Base-by-base conservation (phyloP, 768 basidiomycete genomes). In the Phanerochaete carnosa region DNA sequence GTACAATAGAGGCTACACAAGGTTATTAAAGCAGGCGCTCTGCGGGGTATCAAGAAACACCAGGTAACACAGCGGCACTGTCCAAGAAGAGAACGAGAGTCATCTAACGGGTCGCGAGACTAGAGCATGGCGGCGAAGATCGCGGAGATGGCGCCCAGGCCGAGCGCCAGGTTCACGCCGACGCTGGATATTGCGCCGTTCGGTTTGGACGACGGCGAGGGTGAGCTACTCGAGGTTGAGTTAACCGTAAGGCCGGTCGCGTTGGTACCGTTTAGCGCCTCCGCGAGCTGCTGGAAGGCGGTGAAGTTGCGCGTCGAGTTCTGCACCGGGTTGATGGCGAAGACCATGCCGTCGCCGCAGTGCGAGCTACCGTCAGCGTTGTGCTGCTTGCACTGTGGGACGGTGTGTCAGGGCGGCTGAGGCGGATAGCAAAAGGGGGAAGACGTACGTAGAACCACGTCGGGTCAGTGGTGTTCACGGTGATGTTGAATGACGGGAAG, bases 321-420 rank as follows among this genome's bases (percentile, higher is more conserved):
- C 60, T 85, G 79, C 58, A 79, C 80, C 49, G 82, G 71, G 77
- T 89, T 89, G 68, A 87, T 76, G 59, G 85, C 81, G 68, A 75
- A 73, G 55, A 74, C 72, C 76, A 77, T 76, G 58, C 74, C 74
- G 11, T 60, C 50, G 45, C 72, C 73, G 65, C 75, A 77, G 69
- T 76, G 76, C 64, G 68, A 69, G 52, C 65, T 45, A 64, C 71
- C 63, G 57, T 57, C 57, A 47, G 70, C 65, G 37, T 39, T 58
- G 65, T 69, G 65, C 65, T 85, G 63, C 77, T 82, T 56, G 79
- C 74, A 72, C 39, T 43, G 39, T 15, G 33, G 8, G 33, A 19
- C 4, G 39, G 11, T 7, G 78, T 81, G 67, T 79, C 81, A 37
- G 45, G n/a, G 23, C 29, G 33, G n/a, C n/a, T 8, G 39, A 23